Conservation (phyloP, 169 alveolate species). For the Cryptosporidium meleagridis region DNA sequence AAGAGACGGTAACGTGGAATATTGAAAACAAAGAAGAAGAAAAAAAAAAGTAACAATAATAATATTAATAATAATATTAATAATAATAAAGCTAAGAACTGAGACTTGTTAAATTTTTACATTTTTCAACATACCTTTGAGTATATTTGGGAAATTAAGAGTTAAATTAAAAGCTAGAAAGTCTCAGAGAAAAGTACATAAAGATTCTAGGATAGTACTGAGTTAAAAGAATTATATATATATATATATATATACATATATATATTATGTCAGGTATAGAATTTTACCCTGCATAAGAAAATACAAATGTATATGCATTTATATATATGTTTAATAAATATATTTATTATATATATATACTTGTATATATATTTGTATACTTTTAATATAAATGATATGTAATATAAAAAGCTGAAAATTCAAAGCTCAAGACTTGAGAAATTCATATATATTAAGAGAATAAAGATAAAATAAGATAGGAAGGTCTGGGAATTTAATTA, state of each 20-base stretch:
- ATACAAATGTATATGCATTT: neutral
- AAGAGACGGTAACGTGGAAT: constrained; percentile 60
- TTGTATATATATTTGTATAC: neutral
- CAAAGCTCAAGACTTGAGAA: neutral
- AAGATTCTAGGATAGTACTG: neutral
- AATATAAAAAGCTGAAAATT: no score
- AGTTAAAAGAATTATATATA: no score
- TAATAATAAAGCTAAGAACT: neutral
- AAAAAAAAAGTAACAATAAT: neutral
- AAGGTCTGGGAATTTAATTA: neutral
- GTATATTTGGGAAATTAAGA: no score
- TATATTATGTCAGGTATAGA: neutral
- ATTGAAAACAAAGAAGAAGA: neutral
- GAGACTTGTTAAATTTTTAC: neutral
- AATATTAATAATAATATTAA: neutral
- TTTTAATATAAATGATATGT: neutral
- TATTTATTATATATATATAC: no score
- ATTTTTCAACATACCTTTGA: neutral
- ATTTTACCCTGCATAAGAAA: neutral
- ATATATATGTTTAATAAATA: neutral
- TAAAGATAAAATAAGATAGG: neutral
- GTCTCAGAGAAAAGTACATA: neutral
- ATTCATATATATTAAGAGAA: no score
- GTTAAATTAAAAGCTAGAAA: neutral
- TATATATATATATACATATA: no score